Evolutionary conservation across 2,329 filamentous ascomycete genomes (phyloP), one percentile per base, ranked within the genome.

Genomic region (Phoma sp.): DNA sequence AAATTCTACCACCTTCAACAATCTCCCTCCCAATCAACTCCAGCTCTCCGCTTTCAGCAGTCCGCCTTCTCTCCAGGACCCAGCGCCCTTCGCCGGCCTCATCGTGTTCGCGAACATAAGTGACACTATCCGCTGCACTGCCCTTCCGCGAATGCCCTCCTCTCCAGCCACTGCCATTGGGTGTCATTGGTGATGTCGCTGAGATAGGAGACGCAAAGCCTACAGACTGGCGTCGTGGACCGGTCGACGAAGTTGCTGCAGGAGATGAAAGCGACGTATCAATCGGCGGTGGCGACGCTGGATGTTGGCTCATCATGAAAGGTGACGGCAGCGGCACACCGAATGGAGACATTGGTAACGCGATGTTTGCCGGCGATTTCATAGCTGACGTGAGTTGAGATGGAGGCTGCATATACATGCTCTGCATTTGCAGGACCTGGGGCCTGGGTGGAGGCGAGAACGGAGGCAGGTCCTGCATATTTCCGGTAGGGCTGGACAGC

Each of bases 11-110:
- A 0, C 84, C 84, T 56, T 84, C 81, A 9, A 90, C 81, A 53
- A 90, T 78, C 69, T 89, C 84, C 47, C 87, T 77, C 37, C 84
- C 86, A 3, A 89, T 73, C n/a, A 90, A 73, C 67, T 89, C 85
- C 47, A 87, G 73, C 69, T 88, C 81, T 0, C 87, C 88, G 53
- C 78, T 82, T 64, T 90, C 87, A 1, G 80, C 85, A 2, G 86
- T 89, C 29, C 88, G 77, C 46, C 88, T 79, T 29, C 88, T 76
- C 72, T 92, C 89, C 61, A 91, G 77, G 7, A 91, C 83, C 89
- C 88, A 91, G 38, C 87, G 77, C 7, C 74, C 73, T 49, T 80
- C 82, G 7, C 80, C 80, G 2, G 83, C 79, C 38, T 87, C 84
- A 65, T 88, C 86, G 56, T 82, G 82, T 57, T 84, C 82, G n/a